Percentiles rank a stretch among this genome's conserved stretches.
These are phyloP conservation scores for Magnaporthiopsis incrustans DNA, from an alignment of 2,329 filamentous ascomycete genomes.

Conservation along the genomic window DNA sequence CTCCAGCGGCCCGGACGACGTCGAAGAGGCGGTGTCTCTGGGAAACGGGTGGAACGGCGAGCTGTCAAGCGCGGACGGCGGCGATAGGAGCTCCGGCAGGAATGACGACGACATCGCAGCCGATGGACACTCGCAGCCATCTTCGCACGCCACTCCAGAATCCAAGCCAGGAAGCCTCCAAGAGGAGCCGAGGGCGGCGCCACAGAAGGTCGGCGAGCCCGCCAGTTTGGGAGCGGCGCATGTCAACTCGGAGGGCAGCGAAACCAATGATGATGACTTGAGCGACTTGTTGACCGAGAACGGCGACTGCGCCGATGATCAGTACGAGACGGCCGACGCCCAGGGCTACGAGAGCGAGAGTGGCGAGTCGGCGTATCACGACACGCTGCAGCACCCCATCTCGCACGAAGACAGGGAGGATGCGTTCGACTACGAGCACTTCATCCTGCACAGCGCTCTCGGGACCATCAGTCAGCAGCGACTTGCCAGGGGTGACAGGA, in stretches of 20 bases:
- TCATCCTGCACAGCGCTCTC: conserved; percentile 89
- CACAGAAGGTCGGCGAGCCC: background rate
- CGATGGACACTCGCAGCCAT: background rate
- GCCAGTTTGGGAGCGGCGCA: background rate
- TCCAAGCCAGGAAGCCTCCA: background rate
- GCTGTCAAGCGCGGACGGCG: conserved; percentile 20
- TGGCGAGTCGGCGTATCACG: conserved; percentile 55
- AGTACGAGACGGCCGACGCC: conserved; percentile 24
- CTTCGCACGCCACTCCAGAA: background rate
- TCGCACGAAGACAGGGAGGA: conserved; percentile 91
- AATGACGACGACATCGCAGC: conserved; percentile 6
- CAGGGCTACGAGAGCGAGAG: conserved; percentile 50
- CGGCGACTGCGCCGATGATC: conserved; percentile 24
- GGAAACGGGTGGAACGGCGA: conserved; percentile 24
- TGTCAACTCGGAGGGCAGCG: conserved; percentile 12
- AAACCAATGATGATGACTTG: conserved; percentile 28
- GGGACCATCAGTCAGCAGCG: conserved; percentile 59
- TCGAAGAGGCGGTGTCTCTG: conserved; percentile 7
- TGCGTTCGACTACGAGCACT: conserved; percentile 93
- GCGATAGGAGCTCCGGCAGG: conserved; percentile 16
- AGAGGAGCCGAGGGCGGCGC: background rate
- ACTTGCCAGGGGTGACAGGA: conserved; percentile 37
- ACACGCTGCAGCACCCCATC: conserved; percentile 48
- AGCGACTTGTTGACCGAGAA: conserved; percentile 34
- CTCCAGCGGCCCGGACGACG: conserved; percentile 9